Base-by-base conservation (phyloP, 805 yeast species). In the Candida michaelii region DNA sequence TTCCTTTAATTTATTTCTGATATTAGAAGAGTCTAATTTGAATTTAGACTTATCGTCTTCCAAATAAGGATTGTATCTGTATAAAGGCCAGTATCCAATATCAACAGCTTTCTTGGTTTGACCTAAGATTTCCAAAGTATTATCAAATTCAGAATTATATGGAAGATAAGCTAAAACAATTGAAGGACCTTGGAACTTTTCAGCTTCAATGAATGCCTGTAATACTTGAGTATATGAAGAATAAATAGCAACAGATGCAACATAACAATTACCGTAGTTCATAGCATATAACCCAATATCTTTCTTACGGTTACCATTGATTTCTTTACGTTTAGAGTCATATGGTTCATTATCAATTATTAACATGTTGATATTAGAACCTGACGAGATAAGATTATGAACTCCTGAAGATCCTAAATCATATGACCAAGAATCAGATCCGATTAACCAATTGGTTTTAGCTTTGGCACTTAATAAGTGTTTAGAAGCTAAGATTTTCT, bases 71-170 rank as follows among this genome's bases (percentile, higher is more conserved):
- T 88, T 76, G 67, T 76, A 91, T 60, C 97, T 76, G 69, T 90
- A 91, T 48, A 91, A 74, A 36, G 98, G 98, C 95, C 97, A 89
- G 69, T 85, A 84, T n/a, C 98, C 98, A 25, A 89, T 72, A 55
- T 88, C 97, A 35, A 91, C 95, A 16, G 96, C 91, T 48, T 68
- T 70, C 64, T 91, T 91, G 25, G 97, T 90, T 60, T 87, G 93
- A 60, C 85, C 83, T 54, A 91, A 73, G 34, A 90, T 80, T 18
- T 81, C 77, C 51, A 91, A 69, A 30, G 95, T 83, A 47, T 81
- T 70, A 49, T 83, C 84, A 43, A 69, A 71, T 57, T 85, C 91
- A 15, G 71, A 62, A 36, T 69, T 58, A 62, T 83, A 82, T 31
- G 98, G 98, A 54, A 90, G 71, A 62, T 90, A 89, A 3, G 97